Evolutionary conservation across 208 protist species (phyloP), one percentile per base, ranked within the genome.

Genomic region (Trypanosoma congolense): DNA sequence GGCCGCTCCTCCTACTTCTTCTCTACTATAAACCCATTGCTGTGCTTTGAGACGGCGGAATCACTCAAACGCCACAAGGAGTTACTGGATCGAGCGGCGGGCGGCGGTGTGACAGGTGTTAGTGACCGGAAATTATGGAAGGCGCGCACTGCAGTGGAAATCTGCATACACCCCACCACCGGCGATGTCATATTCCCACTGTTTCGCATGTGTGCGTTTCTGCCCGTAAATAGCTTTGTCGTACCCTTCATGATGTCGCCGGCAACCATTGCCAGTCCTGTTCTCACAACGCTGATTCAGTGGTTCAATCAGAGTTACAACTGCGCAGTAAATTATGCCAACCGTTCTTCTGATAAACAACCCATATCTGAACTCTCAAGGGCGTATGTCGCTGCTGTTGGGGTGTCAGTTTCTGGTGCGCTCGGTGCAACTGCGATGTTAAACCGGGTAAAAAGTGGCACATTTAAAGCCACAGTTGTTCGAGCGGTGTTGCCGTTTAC

Each of bases 251-350:
- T 97, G 84, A 86, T 97, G 81, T 50, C 67, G 28, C 84, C 83
- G n/a, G 50, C 69, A n/a, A 88, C 81, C 10, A 58, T 87, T 33
- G 72, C 61, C 33, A 81, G 80, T 58, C 56, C 88, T 10, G 57
- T 73, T 2, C 79, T 76, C 51, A 92, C 83, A 14, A 43, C 96
- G 16, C 80, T 79, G 36, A 92, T 95, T 49, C 93, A 97, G 78
- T 95, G 78, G 82, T 78, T 95, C 44, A 97, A 97, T 59, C 90
- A 96, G 71, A 94, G 81, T 65, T 96, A 94, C 65, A 96, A 97
- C 79, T 80, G 83, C 44, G 84, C 83, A 1, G 77, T 97, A 24
- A 97, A 97, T 73, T 95, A 97, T 75, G 85, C 90, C 8, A 97
- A 97, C 67, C 79, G 92, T 52, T 92, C 86, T 67, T 90, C 84